Percentiles rank a stretch among this genome's conserved stretches.
Evolutionary conservation across 805 yeast genomes (phyloP).

Genomic region (Saturnispora sekii): DNA sequence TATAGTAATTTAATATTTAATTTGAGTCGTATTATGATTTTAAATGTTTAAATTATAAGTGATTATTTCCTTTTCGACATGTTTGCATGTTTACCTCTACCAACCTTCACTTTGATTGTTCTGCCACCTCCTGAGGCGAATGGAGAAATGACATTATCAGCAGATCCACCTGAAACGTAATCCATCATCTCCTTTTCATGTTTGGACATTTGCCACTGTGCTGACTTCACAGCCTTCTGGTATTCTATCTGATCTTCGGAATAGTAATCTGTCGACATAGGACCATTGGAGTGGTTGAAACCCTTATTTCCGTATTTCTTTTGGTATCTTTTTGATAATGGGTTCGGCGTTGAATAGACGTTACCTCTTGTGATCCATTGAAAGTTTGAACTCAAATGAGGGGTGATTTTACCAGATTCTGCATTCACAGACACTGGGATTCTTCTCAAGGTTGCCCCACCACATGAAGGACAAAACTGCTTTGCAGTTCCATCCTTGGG

Average conservation of each 20-base stretch:
- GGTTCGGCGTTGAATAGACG: slow-evolving; percentile 73
- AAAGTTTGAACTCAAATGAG: slow-evolving; percentile 83
- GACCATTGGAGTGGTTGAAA: slow-evolving; percentile 56
- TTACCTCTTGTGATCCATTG: slow-evolving; percentile 92
- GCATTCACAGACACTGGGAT: slow-evolving; percentile 84
- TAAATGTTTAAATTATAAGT: no score
- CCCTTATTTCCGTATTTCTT: slow-evolving; percentile 73
- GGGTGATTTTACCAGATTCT: slow-evolving; percentile 69
- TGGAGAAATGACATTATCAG: slow-evolving; percentile 84
- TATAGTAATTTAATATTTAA: neutral
- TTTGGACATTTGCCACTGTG: slow-evolving; percentile 76
- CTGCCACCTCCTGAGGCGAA: slow-evolving; percentile 56
- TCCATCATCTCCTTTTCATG: slow-evolving; percentile 79
- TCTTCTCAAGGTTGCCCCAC: slow-evolving; percentile 82
- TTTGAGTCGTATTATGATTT: no score
- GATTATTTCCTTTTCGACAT: slow-evolving; percentile 4
- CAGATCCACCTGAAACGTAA: slow-evolving; percentile 93
- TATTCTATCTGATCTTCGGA: slow-evolving; percentile 96
- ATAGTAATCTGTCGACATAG: slow-evolving; percentile 46
- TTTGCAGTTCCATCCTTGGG: slow-evolving; percentile 66
- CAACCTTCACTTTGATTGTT: slow-evolving; percentile 67
- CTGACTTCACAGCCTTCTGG: slow-evolving; percentile 75
- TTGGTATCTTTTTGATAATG: slow-evolving; percentile 66
- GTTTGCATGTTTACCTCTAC: slow-evolving; percentile 75
- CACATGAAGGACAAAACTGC: slow-evolving; percentile 93